phyloP scores from a whole-genome alignment of 306 rosid species.

The Rosa chinensis region DNA sequence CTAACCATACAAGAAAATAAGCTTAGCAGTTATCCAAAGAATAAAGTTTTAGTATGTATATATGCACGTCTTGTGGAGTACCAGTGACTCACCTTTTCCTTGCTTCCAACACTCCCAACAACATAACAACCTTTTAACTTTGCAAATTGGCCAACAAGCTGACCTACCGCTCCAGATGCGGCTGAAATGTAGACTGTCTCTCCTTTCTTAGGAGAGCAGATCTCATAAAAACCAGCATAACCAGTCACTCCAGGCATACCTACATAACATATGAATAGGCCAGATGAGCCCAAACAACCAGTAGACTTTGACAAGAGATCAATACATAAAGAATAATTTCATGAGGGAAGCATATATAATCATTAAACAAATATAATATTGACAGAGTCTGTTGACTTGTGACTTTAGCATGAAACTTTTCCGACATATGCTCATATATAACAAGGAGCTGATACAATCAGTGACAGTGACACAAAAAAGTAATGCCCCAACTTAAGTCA shows the following conservation, averaged over 20 bases:
- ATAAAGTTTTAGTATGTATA: too few relatives aligned
- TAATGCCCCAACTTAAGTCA: not conserved
- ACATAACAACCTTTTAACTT: constrained; percentile 38
- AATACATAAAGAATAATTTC: not conserved
- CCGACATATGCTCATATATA: not conserved
- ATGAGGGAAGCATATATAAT: not conserved
- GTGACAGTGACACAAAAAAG: not conserved
- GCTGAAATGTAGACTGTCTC: constrained; percentile 34
- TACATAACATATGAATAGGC: not conserved
- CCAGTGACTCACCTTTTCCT: constrained; percentile 24
- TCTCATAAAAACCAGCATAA: constrained; percentile 30
- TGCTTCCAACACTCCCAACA: constrained; percentile 44
- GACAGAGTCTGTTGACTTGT: not conserved
- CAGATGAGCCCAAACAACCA: not conserved
- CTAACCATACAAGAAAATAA: too few relatives aligned
- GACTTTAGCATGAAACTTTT: not conserved
- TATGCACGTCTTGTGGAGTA: too few relatives aligned
- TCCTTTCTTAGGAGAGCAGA: constrained; percentile 35
- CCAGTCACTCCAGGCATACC: constrained; percentile 44
- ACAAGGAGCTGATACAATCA: not conserved
- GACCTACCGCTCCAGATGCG: constrained; percentile 45
- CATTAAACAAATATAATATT: not conserved
- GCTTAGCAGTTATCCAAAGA: too few relatives aligned
- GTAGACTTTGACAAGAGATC: not conserved
- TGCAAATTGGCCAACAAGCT: constrained; percentile 41